Evolutionary conservation across 2,329 filamentous ascomycete genomes (phyloP).

Genomic region (Microdochium bolleyi): DNA sequence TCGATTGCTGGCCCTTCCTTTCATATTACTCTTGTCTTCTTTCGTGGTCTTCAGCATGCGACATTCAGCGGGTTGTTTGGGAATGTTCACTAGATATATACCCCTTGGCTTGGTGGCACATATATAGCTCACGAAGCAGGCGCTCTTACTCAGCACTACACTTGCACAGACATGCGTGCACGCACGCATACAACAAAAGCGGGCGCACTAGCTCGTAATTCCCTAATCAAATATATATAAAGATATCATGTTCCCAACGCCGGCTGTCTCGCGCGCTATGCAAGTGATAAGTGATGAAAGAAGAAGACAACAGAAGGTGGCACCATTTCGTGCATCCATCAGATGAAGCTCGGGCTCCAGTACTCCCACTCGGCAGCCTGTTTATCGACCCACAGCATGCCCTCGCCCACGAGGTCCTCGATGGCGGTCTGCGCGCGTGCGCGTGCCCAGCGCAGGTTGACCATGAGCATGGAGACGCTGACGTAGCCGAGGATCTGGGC

Average conservation of each 20-base stretch:
- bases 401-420: constrained; percentile 81
- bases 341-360: constrained; percentile 76
- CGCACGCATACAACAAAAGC: no score
- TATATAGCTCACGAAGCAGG: neutral
- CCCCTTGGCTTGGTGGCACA: neutral
- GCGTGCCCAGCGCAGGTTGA: constrained; percentile 79
- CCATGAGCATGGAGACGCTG: constrained; percentile 78
- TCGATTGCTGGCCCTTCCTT: neutral
- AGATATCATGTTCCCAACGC: neutral
- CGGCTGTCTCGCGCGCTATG: neutral
- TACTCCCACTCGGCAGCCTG: constrained; percentile 86
- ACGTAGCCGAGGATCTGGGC: constrained; percentile 87
- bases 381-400: constrained; percentile 88
- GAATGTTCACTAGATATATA: neutral
- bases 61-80: neutral
- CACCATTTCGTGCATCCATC: neutral
- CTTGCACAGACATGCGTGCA: neutral
- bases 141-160: neutral
- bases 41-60: neutral
- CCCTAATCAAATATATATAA: neutral
- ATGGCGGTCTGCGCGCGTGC: constrained; percentile 83
- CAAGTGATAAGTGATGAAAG: neutral
- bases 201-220: no score
- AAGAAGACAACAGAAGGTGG: neutral
- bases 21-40: neutral